Percentiles rank a stretch among this genome's conserved stretches.
phyloP scores from a whole-genome alignment of 179 eudicot genomes.

The Beta corolliflora region DNA sequence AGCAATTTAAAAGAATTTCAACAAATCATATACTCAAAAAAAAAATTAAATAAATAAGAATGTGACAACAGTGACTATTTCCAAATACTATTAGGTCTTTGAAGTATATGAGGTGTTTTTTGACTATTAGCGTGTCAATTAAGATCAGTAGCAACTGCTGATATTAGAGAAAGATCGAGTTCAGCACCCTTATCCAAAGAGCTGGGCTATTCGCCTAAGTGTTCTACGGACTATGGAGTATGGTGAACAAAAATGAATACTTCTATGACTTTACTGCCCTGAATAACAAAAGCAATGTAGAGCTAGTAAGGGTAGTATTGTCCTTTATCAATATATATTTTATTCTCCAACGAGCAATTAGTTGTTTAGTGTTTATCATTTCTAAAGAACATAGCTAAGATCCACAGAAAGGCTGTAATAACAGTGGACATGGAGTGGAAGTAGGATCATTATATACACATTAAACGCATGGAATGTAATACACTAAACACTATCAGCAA shows the following conservation, averaged over 20 bases:
- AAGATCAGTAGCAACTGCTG: too few relatives aligned
- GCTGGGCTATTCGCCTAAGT: background rate
- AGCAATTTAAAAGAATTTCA: background rate
- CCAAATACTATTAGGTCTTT: background rate
- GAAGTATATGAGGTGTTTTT: background rate
- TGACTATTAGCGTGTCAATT: background rate
- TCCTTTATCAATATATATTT: too few relatives aligned
- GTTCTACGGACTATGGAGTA: too few relatives aligned
- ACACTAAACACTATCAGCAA: background rate
- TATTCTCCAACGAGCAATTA: too few relatives aligned
- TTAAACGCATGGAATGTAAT: background rate
- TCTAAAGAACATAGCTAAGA: background rate
- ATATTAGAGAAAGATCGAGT: background rate
- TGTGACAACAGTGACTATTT: background rate
- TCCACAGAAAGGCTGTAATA: background rate
- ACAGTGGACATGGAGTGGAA: background rate
- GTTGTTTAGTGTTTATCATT: background rate
- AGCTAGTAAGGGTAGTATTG: too few relatives aligned
- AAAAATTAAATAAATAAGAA: background rate
- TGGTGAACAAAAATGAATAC: too few relatives aligned
- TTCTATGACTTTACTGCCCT: too few relatives aligned
- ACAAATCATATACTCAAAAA: too few relatives aligned
- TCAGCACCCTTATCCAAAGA: background rate
- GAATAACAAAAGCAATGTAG: too few relatives aligned
- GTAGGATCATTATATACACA: background rate